phyloP scores from a whole-genome alignment of 495 filamentous ascomycete genomes.

The Lentithecium fluviatile region DNA sequence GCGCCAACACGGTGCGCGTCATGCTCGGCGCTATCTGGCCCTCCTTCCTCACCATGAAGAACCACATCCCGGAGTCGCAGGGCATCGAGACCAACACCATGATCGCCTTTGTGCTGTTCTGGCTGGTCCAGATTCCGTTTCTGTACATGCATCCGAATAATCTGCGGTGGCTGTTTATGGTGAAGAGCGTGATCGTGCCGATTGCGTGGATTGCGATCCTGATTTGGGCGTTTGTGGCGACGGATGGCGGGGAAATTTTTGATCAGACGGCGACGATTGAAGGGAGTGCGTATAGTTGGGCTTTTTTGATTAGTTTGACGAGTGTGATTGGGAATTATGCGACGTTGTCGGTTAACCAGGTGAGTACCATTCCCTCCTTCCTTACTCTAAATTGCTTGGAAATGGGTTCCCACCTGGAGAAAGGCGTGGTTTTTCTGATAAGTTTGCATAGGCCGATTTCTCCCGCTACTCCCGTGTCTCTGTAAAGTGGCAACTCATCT shows the following conservation, averaged over 20 bases:
- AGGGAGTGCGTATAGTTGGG: slow-evolving; percentile 47
- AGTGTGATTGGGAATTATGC: slow-evolving; percentile 40
- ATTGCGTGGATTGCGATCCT: slow-evolving; percentile 55
- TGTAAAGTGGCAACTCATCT: slow-evolving; percentile 54
- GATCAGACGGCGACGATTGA: slow-evolving; percentile 45
- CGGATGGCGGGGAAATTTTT: slow-evolving; percentile 52
- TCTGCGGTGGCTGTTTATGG: slow-evolving; percentile 58
- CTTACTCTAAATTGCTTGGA: too few species aligned
- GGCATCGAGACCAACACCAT: slow-evolving; percentile 67
- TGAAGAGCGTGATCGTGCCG: slow-evolving; percentile 57
- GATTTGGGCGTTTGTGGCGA: slow-evolving; percentile 52
- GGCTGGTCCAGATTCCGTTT: slow-evolving; percentile 54
- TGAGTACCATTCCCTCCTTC: background rate
- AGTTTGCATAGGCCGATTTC: slow-evolving; percentile 50
- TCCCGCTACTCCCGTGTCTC: slow-evolving; percentile 55
- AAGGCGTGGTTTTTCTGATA: too few species aligned
- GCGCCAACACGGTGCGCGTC: slow-evolving; percentile 61
- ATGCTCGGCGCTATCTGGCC: slow-evolving; percentile 69
- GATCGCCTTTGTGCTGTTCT: slow-evolving; percentile 64
- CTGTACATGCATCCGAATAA: slow-evolving; percentile 58
- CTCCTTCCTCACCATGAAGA: slow-evolving; percentile 38
- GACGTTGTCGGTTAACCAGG: slow-evolving; percentile 40
- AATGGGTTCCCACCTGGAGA: too few species aligned
- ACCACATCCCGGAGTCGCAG: slow-evolving; percentile 48
- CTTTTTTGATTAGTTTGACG: slow-evolving; percentile 34